Conservation (phyloP, 306 rosid genomes). For the Cucurbita argyrosperma region DNA sequence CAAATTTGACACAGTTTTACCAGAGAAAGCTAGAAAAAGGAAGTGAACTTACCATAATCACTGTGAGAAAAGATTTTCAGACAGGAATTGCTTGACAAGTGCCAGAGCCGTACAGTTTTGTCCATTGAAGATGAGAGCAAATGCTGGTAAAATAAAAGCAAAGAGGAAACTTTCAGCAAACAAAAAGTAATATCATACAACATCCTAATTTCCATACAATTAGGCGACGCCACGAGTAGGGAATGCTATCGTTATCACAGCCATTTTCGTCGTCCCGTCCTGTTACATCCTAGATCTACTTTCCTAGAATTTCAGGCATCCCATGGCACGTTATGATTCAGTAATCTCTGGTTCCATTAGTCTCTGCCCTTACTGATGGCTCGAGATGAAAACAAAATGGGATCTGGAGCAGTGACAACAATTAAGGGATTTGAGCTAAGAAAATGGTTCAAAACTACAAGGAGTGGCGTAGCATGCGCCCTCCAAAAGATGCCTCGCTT, state of each 20-base stretch:
- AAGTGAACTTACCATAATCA: conserved; percentile 64
- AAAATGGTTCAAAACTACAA: neutral
- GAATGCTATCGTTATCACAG: neutral
- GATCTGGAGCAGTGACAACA: neutral
- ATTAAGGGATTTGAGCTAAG: neutral
- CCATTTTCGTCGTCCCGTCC: neutral
- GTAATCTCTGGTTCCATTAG: neutral
- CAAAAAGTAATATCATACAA: neutral
- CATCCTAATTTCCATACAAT: neutral
- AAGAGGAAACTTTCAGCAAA: neutral
- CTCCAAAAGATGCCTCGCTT: neutral
- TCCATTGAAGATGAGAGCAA: conserved; percentile 99
- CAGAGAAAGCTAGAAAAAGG: neutral
- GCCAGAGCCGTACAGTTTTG: conserved; percentile 98
- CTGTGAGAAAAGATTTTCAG: conserved; percentile 77
- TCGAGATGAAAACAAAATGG: neutral
- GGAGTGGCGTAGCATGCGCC: neutral
- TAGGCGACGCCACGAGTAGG: neutral
- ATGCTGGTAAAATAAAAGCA: conserved; percentile 36
- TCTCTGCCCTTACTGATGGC: neutral
- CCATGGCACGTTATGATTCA: neutral
- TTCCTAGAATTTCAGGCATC: neutral
- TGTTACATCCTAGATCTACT: neutral
- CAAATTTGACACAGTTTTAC: neutral
- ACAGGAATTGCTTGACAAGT: conserved; percentile 70